Evolutionary conservation across 768 basidiomycete genomes (phyloP), one percentile per base, ranked within the genome.

Genomic region (Postia placenta): DNA sequence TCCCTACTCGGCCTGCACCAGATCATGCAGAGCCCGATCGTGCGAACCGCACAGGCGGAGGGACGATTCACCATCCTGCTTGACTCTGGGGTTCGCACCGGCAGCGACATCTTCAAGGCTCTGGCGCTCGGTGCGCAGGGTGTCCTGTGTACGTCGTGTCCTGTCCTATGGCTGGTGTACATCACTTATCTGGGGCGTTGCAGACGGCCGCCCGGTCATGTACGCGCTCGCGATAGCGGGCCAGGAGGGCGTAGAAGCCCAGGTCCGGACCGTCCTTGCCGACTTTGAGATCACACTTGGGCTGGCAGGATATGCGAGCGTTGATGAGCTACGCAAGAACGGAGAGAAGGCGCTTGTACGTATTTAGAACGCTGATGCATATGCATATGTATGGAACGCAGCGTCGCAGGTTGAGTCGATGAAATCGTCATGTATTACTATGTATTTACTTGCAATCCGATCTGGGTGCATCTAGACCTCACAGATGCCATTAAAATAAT

Each of bases 91-190:
- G 83, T 93, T 50, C 79, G 92, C 36, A 87, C 83, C 0, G 92
- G 88, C 6, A 78, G 81, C 37, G 92, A 95, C 53, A 78, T 92
- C 40, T 73, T 90, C 64, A 88, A 89, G 64, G 92, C 92, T 0
- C 66, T 93, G 23, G 90, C 90, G 1, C 71, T 94, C 0, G 91
- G 92, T 36, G 92, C 92, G 5, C 84, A 93, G 56, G 89, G 72
- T 7, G 81, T 93, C 15, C 63, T 92, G 17, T 71, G 81, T 89
- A 55, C 56, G 86, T 74, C n/a, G n/a, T n/a, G n/a, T n/a, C n/a
- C n/a, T n/a, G n/a, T 11, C 17, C 20, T n/a, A n/a, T n/a, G n/a
- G n/a, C n/a, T n/a, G n/a, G n/a, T n/a, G n/a, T n/a, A n/a, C n/a
- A n/a, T n/a, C n/a, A n/a, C n/a, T n/a, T n/a, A n/a, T n/a, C 11